These are phyloP conservation scores for Pinus taeda DNA, from an alignment of 75 land plant genomes.

Conservation along the genomic window DNA sequence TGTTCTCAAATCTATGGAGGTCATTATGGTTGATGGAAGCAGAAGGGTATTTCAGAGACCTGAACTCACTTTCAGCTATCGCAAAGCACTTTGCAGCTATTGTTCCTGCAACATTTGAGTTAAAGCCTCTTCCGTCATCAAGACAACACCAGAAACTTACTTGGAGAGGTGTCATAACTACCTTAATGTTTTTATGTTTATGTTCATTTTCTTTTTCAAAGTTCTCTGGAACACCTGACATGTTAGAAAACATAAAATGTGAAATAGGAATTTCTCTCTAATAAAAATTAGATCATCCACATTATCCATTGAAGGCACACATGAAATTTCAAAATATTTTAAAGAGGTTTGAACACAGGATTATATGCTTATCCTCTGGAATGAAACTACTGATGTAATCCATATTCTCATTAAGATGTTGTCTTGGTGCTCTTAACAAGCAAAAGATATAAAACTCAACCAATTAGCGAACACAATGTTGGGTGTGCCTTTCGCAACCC, in stretches of 20 bases:
- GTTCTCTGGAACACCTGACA: not conserved
- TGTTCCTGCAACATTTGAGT: slow-evolving; percentile 54
- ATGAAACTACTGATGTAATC: not conserved
- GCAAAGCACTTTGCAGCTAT: slow-evolving; percentile 53
- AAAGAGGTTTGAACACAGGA: not conserved
- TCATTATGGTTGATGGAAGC: slow-evolving; percentile 37
- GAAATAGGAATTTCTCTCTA: not conserved
- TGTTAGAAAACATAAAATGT: not conserved
- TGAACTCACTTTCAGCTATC: slow-evolving; percentile 51
- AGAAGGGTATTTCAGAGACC: slow-evolving; percentile 14
- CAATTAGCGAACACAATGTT: slow-evolving; percentile 42
- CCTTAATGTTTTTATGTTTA: not conserved
- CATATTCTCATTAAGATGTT: slow-evolving; percentile 1
- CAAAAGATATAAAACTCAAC: slow-evolving; percentile 60
- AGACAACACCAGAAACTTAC: slow-evolving; percentile 27
- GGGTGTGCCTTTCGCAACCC: slow-evolving; percentile 78
- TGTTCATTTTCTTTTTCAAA: not conserved
- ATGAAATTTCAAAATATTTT: not conserved
- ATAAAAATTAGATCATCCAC: not conserved
- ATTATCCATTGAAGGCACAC: not conserved
- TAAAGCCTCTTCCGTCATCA: slow-evolving; percentile 20
- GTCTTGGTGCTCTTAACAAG: not conserved
- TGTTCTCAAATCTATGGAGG: slow-evolving; percentile 51
- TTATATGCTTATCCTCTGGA: not conserved
- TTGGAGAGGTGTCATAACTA: slow-evolving; percentile 38